Base-by-base conservation (phyloP, 306 rosid genomes). In the Parietaria judaica region DNA sequence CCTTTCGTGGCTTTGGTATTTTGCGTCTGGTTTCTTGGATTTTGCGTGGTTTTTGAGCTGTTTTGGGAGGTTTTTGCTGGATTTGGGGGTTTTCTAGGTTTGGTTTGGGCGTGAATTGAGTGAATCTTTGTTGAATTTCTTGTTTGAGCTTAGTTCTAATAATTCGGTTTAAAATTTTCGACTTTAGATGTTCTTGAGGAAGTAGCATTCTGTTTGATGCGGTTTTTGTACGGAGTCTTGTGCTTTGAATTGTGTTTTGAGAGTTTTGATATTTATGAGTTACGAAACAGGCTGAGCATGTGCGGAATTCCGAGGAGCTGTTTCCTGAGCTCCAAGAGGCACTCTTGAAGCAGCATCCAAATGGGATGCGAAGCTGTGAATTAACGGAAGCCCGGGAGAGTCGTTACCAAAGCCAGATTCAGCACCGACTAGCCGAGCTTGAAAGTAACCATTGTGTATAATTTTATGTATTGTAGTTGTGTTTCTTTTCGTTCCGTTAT, bases 301-400 rank as follows among this genome's bases (percentile, higher is more conserved):
- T 43, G 35, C 49, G 73, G 81, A 74, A 71, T 50, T 57, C 43
- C 14, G 74, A 66, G 60, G 83, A 81, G 77, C 71, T 94, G 61
- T 67, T 86, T 10, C 60, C 74, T 13, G 83, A 86, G 60, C 81
- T 94, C 70, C 80, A 76, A 68, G 94, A 79, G 80, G 94, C 97
- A 8, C 53, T 94, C 38, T 51, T 50, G 9, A 69, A 73, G 49
- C 95, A 83, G 60, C 86, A 84, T 6, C 65, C 78, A 2, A 73
- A 73, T 59, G 74, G 67, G 60, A 49, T 55, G 58, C 76, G 94
- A 1, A 83, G 95, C 65, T 82, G 55, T 64, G 72, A 72, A 64
- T 73, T 94, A 67, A 76, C 70, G 66, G 67, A 67, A 61, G 73
- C 81, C 8, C 70, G 67, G 70, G 82, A 83, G 65, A 83, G 51